Conservation (phyloP, 1,284 basidiomycete genomes). For the Rhodotorula sp. region DNA sequence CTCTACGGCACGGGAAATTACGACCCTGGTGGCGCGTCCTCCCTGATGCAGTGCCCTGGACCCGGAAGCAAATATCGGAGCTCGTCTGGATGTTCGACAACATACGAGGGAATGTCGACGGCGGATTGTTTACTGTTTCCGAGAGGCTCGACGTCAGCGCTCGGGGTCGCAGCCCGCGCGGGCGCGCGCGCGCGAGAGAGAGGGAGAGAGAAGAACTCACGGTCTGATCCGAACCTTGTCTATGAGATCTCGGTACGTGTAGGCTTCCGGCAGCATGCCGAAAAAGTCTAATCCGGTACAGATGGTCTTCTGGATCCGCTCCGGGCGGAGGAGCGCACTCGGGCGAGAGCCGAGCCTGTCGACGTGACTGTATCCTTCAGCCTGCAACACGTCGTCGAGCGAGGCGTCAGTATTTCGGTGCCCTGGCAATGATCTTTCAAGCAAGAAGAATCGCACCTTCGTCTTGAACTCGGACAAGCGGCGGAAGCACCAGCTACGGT, state of each 20-base stretch:
- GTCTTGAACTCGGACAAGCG: slow-evolving; percentile 60
- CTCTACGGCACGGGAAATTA: neutral
- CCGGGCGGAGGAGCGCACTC: slow-evolving; percentile 56
- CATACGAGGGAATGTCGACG: slow-evolving; percentile 58
- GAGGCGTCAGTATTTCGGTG: neutral
- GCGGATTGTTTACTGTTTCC: slow-evolving; percentile 52
- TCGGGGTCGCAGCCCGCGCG: neutral
- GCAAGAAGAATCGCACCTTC: slow-evolving; percentile 48
- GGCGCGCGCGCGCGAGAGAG: slow-evolving; percentile 1
- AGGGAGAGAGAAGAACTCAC: slow-evolving; percentile 24
- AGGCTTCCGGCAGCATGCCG: slow-evolving; percentile 63
- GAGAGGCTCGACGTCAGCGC: neutral
- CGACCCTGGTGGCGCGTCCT: slow-evolving; percentile 15
- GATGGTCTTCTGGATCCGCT: slow-evolving; percentile 60
- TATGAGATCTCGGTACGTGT: slow-evolving; percentile 50
- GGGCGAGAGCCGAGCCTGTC: slow-evolving; percentile 60
- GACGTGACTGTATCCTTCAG: slow-evolving; percentile 61
- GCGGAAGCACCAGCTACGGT: slow-evolving; percentile 62
- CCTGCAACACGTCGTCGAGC: neutral
- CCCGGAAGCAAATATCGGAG: slow-evolving; percentile 63
- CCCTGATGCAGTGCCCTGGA: slow-evolving; percentile 10
- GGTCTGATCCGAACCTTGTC: slow-evolving; percentile 29
- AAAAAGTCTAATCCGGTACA: slow-evolving; percentile 65
- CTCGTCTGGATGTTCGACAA: slow-evolving; percentile 56
- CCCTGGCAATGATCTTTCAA: neutral